A percentile compares a stretch with the other conserved stretches of the same genome.
phyloP scores from a whole-genome alignment of 2,329 filamentous ascomycete species.

The Fusarium concolor region DNA sequence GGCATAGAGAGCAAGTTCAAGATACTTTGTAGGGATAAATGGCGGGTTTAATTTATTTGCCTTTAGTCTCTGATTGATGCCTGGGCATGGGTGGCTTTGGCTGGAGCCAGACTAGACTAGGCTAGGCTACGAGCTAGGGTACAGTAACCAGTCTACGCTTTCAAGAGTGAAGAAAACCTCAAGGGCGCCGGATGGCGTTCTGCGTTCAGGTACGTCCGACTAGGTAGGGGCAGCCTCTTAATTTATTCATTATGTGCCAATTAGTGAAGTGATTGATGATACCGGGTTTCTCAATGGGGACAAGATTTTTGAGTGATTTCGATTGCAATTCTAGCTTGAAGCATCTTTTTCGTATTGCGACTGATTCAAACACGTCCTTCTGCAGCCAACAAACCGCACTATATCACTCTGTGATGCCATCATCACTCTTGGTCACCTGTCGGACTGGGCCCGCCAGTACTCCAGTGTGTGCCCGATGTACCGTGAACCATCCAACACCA shows the following conservation, averaged over 20 bases:
- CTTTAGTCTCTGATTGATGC: conserved; percentile 34
- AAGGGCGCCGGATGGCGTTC: background rate
- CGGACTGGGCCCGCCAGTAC: conserved; percentile 12
- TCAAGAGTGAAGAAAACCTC: background rate
- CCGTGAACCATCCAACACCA: conserved; percentile 7
- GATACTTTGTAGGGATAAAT: conserved; percentile 18
- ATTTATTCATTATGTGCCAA: background rate
- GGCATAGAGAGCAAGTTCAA: conserved; percentile 7
- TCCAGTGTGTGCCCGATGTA: conserved; percentile 14
- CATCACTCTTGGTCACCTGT: conserved; percentile 16
- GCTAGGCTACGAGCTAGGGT: conserved; percentile 18
- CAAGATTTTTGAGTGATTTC: background rate
- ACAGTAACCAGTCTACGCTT: conserved; percentile 17
- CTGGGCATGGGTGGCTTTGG: conserved; percentile 22
- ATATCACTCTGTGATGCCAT: conserved; percentile 16
- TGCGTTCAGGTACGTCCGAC: conserved; percentile 2
- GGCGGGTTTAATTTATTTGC: conserved; percentile 30
- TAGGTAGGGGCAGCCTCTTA: conserved; percentile 4
- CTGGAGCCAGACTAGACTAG: background rate
- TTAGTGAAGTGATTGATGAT: background rate
- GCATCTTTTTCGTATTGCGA: background rate
- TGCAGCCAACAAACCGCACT: background rate
- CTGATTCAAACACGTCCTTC: background rate
- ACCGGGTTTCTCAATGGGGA: background rate
- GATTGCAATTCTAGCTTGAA: background rate